Percentiles rank a stretch among this genome's conserved stretches.
phyloP scores from a whole-genome alignment of 2,329 filamentous ascomycete genomes.

The Knoxdaviesia capensis region DNA sequence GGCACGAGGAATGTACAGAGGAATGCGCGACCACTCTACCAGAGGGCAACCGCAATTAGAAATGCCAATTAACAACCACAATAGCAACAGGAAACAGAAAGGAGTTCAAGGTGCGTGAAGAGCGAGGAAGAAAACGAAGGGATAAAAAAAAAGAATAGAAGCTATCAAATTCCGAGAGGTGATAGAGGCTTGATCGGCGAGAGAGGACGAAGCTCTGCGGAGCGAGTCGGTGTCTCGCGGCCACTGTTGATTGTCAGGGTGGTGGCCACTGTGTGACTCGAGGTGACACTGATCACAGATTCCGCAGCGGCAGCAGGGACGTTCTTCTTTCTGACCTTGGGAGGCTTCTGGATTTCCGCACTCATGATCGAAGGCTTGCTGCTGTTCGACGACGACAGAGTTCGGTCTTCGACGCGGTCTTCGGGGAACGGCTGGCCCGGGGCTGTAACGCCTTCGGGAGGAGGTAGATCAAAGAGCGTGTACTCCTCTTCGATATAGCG shows the following conservation, averaged over 20 bases:
- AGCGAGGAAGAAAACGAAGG: constrained; percentile 2
- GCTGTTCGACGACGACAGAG: constrained; percentile 41
- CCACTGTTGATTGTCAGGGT: constrained; percentile 25
- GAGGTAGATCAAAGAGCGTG: constrained; percentile 33
- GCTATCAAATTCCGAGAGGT: constrained; percentile 31
- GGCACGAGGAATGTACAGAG: too few relatives aligned
- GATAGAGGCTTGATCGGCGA: constrained; percentile 49
- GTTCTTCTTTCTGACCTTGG: constrained; percentile 22
- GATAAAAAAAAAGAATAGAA: constrained; percentile 3
- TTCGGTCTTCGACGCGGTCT: constrained; percentile 2
- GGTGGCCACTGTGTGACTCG: constrained; percentile 15
- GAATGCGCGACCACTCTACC: not conserved
- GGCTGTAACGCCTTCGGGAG: constrained; percentile 21
- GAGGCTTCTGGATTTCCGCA: not conserved
- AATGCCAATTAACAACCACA: not conserved
- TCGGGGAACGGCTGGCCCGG: constrained; percentile 1
- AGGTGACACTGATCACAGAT: too few relatives aligned
- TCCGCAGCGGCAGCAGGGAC: constrained; percentile 5
- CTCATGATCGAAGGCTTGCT: constrained; percentile 24
- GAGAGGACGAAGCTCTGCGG: constrained; percentile 31
- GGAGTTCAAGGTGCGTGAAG: not conserved
- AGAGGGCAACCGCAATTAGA: not conserved
- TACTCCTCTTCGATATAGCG: constrained; percentile 56
- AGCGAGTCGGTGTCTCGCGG: constrained; percentile 9
- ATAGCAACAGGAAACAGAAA: not conserved